Conservation (phyloP, 495 filamentous ascomycete genomes). For the Gamarada debralockiae region DNA sequence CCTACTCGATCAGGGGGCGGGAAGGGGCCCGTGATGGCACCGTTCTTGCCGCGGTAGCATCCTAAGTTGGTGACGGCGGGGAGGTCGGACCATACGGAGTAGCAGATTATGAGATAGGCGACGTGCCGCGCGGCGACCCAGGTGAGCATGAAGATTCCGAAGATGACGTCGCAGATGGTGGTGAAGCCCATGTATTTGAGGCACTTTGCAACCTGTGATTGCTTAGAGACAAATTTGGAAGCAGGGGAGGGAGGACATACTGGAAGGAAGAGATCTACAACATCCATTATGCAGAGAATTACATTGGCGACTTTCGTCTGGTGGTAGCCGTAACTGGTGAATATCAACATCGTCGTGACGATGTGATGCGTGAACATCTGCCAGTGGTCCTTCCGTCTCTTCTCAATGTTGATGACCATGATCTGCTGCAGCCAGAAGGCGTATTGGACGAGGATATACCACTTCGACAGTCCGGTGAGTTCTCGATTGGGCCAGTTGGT, state of each 20-base stretch:
- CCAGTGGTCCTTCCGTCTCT: conserved; percentile 86
- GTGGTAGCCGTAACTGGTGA: conserved; percentile 76
- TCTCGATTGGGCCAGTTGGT: conserved; percentile 74
- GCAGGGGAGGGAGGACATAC: conserved; percentile 48
- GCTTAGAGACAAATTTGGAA: neutral
- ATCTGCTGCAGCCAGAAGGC: conserved; percentile 95
- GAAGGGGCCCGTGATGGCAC: conserved; percentile 48
- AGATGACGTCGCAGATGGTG: conserved; percentile 73
- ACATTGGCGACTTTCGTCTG: conserved; percentile 84
- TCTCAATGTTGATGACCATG: conserved; percentile 89
- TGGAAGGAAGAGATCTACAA: conserved; percentile 83
- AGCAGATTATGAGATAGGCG: conserved; percentile 71
- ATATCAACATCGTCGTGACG: conserved; percentile 77
- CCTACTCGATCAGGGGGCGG: conserved; percentile 52
- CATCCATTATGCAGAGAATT: conserved; percentile 89
- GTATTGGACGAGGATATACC: conserved; percentile 87
- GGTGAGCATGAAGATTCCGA: conserved; percentile 79
- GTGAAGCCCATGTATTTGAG: conserved; percentile 83
- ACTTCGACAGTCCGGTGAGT: conserved; percentile 71
- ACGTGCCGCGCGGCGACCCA: conserved; percentile 87
- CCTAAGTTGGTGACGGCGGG: conserved; percentile 57
- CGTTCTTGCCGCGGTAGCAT: conserved; percentile 62
- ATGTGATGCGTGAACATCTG: conserved; percentile 97
- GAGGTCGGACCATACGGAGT: conserved; percentile 73
- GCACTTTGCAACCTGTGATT: conserved; percentile 79